Evolutionary conservation across 208 protist genomes (phyloP).

Genomic region (Trypanosoma brucei): DNA sequence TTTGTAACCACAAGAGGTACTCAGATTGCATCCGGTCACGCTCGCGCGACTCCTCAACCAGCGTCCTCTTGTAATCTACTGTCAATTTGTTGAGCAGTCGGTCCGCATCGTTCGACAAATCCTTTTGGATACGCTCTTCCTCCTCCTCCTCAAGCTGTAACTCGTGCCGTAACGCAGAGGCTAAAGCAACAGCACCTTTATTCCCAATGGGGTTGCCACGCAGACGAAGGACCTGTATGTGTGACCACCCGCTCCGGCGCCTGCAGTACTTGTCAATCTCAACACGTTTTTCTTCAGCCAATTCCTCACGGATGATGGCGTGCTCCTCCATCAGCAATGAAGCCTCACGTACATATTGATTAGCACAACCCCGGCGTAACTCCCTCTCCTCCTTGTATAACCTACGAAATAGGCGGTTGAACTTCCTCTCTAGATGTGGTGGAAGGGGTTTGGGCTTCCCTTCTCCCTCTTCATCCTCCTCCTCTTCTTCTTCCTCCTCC

Average conservation of each 20-base stretch:
- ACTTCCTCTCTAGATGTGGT: conserved; percentile 19
- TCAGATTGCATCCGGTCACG: conserved; percentile 20
- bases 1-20: neutral
- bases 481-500: conserved; percentile 31
- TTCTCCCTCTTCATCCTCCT: conserved; percentile 30
- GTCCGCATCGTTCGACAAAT: conserved; percentile 21
- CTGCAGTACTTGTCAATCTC: conserved; percentile 50
- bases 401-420: conserved; percentile 16
- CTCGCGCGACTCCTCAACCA: conserved; percentile 26
- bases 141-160: conserved; percentile 66
- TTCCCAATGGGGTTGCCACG: conserved; percentile 68
- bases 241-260: conserved; percentile 78
- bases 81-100: conserved; percentile 26
- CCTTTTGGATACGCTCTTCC: conserved; percentile 34
- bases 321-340: conserved; percentile 13
- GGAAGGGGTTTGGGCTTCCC: conserved; percentile 14
- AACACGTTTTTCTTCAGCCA: conserved; percentile 39
- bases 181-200: conserved; percentile 37
- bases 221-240: conserved; percentile 51
- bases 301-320: conserved; percentile 23
- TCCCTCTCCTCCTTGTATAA: conserved; percentile 25
- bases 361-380: conserved; percentile 13
- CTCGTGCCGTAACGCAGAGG: conserved; percentile 43
- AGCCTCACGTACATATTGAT: conserved; percentile 20
- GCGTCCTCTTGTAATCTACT: conserved; percentile 15